Evolutionary conservation across 345 rosid species (phyloP).

Genomic region (Eutrema yunnanense): DNA sequence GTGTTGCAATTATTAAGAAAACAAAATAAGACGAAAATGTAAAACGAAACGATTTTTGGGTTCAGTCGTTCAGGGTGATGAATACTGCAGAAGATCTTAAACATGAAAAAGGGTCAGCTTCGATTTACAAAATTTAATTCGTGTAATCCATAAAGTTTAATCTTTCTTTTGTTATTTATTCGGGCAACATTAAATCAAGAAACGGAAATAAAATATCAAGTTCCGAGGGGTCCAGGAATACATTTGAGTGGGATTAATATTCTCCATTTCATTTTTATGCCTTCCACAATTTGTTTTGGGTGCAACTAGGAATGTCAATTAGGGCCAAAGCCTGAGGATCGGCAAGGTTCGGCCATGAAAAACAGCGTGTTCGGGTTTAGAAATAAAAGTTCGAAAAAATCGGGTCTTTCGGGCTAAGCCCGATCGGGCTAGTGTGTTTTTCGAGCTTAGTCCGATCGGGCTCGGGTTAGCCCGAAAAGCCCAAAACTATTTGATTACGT

Average conservation of each 20-base stretch:
- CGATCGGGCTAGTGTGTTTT: no score
- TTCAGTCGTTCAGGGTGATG: background rate
- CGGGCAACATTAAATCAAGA: constrained; percentile 20
- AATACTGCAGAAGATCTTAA: constrained; percentile 13
- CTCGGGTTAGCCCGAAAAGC: no score
- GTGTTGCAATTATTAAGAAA: background rate
- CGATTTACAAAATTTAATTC: background rate
- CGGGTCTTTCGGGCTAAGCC: no score
- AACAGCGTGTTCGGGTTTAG: no score
- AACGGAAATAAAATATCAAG: constrained; percentile 4
- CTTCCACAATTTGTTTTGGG: background rate
- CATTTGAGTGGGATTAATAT: constrained; percentile 15
- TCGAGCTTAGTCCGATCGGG: no score
- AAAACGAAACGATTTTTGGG: background rate
- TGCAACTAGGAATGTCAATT: no score
- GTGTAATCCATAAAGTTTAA: background rate
- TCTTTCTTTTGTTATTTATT: constrained; percentile 15
- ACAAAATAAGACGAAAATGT: background rate
- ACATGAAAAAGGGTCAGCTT: background rate
- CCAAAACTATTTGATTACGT: no score
- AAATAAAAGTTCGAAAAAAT: no score
- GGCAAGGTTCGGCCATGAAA: no score
- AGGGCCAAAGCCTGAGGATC: no score
- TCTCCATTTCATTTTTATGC: background rate
- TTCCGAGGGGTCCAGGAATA: constrained; percentile 26